Evolutionary conservation across 2,329 filamentous ascomycete species (phyloP), one percentile per base, ranked within the genome.

Genomic region (Penicillium glabrum): DNA sequence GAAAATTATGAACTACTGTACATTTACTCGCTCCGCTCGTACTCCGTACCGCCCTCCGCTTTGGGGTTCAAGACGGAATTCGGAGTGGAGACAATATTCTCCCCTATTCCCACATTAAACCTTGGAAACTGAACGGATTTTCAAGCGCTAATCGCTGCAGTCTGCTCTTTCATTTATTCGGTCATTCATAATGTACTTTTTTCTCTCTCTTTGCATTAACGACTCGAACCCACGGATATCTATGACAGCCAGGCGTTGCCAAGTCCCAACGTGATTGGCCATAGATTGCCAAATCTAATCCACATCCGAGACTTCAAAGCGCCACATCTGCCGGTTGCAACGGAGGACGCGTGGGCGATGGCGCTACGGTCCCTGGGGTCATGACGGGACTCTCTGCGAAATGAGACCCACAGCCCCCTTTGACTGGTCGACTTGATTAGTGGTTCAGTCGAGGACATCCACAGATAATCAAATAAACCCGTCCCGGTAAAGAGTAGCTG

Each of bases 301-400:
- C 54, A 48, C 54, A 45, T 23, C 27, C 1, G 49, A 35, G 21
- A 41, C 35, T 35, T 23, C 4, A 23, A 21, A 16, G 26, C 54
- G 44, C 44, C 44, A 53, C 48, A 47, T 47, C 31, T n/a, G 43
- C 37, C 26, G 26, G 21, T 21, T 41, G 52, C 52, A 35, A 33
- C 16, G 19, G 19, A 44, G 35, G 54, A 57, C 54, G 54, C 54
- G 54, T 53, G 54, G 54, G 48, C 49, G 49, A 35, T 48, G 49
- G 54, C 54, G 49, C 54, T 53, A 31, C 37, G 29, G 37, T 45
- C 27, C 31, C 37, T 27, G 54, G 49, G 43, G 44, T 26, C 41
- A 35, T 14, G 33, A 23, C 31, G 23, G 24, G 14, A 23, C 10
- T 16, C 21, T 13, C 47, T 41, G 19, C 37, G 9, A 31, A 39